Evolutionary conservation across 768 basidiomycete genomes (phyloP), one percentile per base, ranked within the genome.

Genomic region (Ramaria sp.): DNA sequence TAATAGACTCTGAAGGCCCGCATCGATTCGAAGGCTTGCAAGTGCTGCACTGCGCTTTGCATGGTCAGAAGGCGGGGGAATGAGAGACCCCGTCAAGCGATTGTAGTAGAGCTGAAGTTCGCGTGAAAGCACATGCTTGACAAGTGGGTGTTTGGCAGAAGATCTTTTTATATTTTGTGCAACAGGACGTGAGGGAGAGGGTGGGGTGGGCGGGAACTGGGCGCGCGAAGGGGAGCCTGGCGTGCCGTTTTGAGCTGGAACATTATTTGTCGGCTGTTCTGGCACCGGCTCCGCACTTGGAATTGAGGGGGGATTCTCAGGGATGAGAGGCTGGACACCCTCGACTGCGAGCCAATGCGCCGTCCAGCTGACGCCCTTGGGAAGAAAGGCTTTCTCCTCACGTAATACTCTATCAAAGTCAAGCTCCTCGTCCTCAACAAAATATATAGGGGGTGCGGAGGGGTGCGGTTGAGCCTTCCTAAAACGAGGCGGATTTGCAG

Each of bases 341-440:
- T 99, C 96, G 37, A 99, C 92, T 0, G 94, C 94, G 30, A 99
- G 76, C 96, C 96, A 99, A 65, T 99, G 96, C 1, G 96, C 94
- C 0, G 83, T 86, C 85, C 89, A 94, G 60, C 75, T 81, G 53
- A 88, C 82, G 39, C 83, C 85, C 61, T 85, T 83, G 0, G 91
- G 89, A 7, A 93, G 69, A 1, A 78, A 73, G 34, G 92, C 82
- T 66, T 92, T 86, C 66, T 91, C 89, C 62, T 90, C 88, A 52
- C 88, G 79, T 39, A 97, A 69, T 9, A 93, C 82, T 51, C 83
- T 88, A 64, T 94, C 89, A 62, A 99, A 92, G 69, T 98, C 96
- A 47, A 99, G 85, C 68, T 98, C 96, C 61, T 97, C 93, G 64
- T 99, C 96, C 57, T 96, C 91, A 16, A 95, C 81, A 62, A 91